A percentile compares a stretch with the other conserved stretches of the same genome.
phyloP scores from a whole-genome alignment of 768 basidiomycete species.

The Hydnomerulius pinastri region DNA sequence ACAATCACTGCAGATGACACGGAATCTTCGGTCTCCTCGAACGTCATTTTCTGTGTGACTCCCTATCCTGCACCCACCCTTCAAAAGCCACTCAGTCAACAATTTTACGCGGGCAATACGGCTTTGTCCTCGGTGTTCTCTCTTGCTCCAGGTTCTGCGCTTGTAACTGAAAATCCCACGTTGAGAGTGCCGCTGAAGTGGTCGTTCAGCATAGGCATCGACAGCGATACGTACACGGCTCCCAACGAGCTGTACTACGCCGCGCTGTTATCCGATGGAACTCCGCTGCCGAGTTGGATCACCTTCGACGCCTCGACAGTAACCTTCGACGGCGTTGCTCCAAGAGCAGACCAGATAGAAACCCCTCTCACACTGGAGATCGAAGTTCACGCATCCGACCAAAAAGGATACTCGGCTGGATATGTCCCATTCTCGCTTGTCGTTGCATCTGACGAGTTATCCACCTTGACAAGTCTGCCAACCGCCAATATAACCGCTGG shows the following conservation, averaged over 20 bases:
- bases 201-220: conserved; percentile 90
- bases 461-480: conserved; percentile 48
- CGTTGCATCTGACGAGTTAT: conserved; percentile 70
- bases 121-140: conserved; percentile 78
- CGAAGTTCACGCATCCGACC: conserved; percentile 68
- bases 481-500: conserved; percentile 72
- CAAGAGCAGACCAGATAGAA: conserved; percentile 41
- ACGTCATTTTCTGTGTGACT: conserved; percentile 59
- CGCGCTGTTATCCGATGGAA: conserved; percentile 65
- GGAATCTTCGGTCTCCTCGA: conserved; percentile 51
- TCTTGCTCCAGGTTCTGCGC: conserved; percentile 58
- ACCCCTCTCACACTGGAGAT: conserved; percentile 51
- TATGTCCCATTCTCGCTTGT: conserved; percentile 64
- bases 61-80: conserved; percentile 53
- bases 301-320: conserved; percentile 62
- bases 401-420: conserved; percentile 67
- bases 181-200: conserved; percentile 78
- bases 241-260: conserved; percentile 58
- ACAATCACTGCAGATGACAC: conserved; percentile 64
- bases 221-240: conserved; percentile 59
- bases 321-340: conserved; percentile 81
- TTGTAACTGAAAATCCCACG: conserved; percentile 50
- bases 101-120: conserved; percentile 60
- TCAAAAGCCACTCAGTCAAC: conserved; percentile 52
- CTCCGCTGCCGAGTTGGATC: conserved; percentile 75